Conservation (phyloP, 352 stramenopile species). For the Globisporangium carolinianum region DNA sequence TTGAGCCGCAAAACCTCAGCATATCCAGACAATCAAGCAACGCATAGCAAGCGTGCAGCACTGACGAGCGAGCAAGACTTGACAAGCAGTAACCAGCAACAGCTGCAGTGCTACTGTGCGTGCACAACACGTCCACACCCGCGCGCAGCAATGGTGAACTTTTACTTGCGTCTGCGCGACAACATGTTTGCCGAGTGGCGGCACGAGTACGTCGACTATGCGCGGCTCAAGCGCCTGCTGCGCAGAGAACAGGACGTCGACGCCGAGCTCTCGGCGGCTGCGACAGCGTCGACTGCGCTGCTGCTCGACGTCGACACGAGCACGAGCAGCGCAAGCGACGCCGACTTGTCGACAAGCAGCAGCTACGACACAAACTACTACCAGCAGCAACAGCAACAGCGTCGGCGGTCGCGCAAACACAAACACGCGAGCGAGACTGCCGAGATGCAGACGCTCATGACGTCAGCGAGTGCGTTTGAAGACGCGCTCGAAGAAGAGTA, state of each 20-base stretch:
- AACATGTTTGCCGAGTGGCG: slow-evolving; percentile 87
- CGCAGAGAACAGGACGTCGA: slow-evolving; percentile 51
- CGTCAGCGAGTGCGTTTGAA: slow-evolving; percentile 58
- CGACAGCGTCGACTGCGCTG: neutral
- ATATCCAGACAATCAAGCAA: neutral
- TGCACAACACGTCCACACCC: too few species aligned
- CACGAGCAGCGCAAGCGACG: slow-evolving; percentile 3
- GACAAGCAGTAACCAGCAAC: slow-evolving; percentile 1
- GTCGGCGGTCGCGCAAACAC: slow-evolving; percentile 15
- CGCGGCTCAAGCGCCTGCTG: slow-evolving; percentile 79
- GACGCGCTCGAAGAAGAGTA: slow-evolving; percentile 75
- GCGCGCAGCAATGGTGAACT: slow-evolving; percentile 53
- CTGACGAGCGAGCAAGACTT: too few species aligned
- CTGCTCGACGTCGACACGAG: slow-evolving; percentile 12
- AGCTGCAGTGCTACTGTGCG: neutral
- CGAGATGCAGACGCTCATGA: slow-evolving; percentile 26
- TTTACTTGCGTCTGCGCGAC: slow-evolving; percentile 64
- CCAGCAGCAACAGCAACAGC: slow-evolving; percentile 1
- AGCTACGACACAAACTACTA: slow-evolving; percentile 4
- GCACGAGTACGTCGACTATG: slow-evolving; percentile 88
- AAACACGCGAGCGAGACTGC: slow-evolving; percentile 14
- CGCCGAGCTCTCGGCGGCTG: slow-evolving; percentile 14
- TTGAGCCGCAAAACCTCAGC: too few species aligned
- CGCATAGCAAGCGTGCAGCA: neutral
- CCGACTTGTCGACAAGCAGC: slow-evolving; percentile 2